These are phyloP conservation scores for Clonostachys rhizophaga DNA, from an alignment of 2,329 filamentous ascomycete genomes.

Conservation along the genomic window DNA sequence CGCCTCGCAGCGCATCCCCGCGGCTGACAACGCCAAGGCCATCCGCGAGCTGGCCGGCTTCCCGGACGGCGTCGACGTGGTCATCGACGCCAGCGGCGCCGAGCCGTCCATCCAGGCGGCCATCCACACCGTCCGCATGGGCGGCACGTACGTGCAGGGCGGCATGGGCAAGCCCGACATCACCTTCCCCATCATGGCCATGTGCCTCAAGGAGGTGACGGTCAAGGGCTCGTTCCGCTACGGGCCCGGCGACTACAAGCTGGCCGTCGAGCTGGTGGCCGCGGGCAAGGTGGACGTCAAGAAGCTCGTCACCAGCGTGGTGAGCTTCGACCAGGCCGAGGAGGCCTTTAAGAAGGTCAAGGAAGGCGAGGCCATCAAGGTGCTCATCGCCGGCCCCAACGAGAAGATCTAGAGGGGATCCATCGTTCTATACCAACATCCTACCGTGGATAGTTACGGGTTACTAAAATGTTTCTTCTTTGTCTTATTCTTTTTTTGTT, in stretches of 20 bases:
- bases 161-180: conserved; percentile 90
- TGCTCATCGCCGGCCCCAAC: conserved; percentile 62
- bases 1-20: conserved; percentile 53
- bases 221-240: conserved; percentile 88
- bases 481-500: too few species aligned
- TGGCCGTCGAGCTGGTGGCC: conserved; percentile 73
- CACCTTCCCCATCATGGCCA: conserved; percentile 84
- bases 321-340: conserved; percentile 79
- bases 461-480: too few species aligned
- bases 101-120: conserved; percentile 73
- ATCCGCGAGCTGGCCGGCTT: conserved; percentile 62
- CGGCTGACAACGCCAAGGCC: conserved; percentile 70
- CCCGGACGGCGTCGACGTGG: conserved; percentile 65
- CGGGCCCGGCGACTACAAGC: conserved; percentile 78
- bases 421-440: too few species aligned
- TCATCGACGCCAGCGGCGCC: conserved; percentile 77
- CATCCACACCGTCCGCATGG: conserved; percentile 65
- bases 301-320: conserved; percentile 72
- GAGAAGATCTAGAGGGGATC: conserved; percentile 33
- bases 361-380: conserved; percentile 72
- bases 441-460: too few species aligned
- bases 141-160: conserved; percentile 77
- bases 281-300: conserved; percentile 74
- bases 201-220: conserved; percentile 86
- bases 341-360: conserved; percentile 84